phyloP scores from a whole-genome alignment of 768 basidiomycete species.

The Termitomyces sp. region DNA sequence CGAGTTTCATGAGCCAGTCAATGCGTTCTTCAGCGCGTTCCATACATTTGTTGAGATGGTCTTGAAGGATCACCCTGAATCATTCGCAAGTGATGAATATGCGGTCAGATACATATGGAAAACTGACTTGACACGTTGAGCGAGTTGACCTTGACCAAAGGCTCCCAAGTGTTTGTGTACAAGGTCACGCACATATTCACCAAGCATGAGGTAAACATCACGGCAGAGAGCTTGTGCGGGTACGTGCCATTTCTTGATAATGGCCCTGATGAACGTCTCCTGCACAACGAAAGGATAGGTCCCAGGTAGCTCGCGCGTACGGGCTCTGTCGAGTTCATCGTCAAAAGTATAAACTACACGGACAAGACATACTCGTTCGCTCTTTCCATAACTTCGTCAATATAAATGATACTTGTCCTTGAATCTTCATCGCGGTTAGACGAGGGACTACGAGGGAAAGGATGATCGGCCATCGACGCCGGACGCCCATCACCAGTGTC shows the following conservation, averaged over 20 bases:
- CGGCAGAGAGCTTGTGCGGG: constrained; percentile 45
- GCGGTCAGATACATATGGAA: not conserved
- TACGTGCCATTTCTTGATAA: constrained; percentile 40
- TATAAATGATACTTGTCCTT: constrained; percentile 28
- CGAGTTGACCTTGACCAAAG: constrained; percentile 48
- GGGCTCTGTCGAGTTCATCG: constrained; percentile 36
- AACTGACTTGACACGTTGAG: constrained; percentile 38
- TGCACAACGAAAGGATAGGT: constrained; percentile 63
- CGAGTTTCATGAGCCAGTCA: constrained; percentile 39
- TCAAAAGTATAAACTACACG: not conserved
- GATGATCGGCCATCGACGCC: not conserved
- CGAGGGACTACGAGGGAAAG: not conserved
- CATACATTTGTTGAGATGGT: constrained; percentile 42
- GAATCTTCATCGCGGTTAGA: not conserved
- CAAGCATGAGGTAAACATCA: constrained; percentile 28
- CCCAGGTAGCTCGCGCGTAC: constrained; percentile 66
- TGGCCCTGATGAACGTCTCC: constrained; percentile 36
- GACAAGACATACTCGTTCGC: constrained; percentile 38
- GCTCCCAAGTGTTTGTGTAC: constrained; percentile 43
- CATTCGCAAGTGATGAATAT: not conserved
- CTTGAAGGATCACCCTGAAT: constrained; percentile 41
- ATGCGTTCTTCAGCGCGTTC: constrained; percentile 34
- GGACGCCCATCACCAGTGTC: not conserved
- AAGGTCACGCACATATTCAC: constrained; percentile 33
- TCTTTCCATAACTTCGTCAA: constrained; percentile 45